A percentile compares a stretch with the other conserved stretches of the same genome.
Evolutionary conservation across 805 yeast genomes (phyloP).

Genomic region (Metschnikowia dekortorum): DNA sequence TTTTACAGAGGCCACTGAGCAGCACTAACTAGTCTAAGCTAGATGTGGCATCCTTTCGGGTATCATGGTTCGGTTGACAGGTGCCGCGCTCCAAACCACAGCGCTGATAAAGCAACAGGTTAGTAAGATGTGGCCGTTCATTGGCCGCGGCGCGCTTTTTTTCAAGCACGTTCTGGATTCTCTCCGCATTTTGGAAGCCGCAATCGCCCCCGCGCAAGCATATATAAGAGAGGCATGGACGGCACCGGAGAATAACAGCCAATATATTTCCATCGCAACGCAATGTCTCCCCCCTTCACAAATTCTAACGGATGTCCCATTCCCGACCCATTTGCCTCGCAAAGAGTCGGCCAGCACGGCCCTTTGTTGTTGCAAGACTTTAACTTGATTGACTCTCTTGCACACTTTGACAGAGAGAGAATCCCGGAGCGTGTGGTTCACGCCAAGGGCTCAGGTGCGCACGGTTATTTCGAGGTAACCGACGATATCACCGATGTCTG

Average conservation of each 20-base stretch:
- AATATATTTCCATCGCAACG: background rate
- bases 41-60: background rate
- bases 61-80: background rate
- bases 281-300: constrained; percentile 58
- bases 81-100: background rate
- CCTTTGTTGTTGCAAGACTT: constrained; percentile 80
- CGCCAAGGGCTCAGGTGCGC: constrained; percentile 92
- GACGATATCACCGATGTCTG: constrained; percentile 41
- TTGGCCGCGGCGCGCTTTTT: constrained; percentile 9
- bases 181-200: constrained; percentile 2
- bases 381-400: constrained; percentile 71
- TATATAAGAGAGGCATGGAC: background rate
- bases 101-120: background rate
- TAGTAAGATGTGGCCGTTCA: constrained; percentile 3
- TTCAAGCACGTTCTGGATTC: constrained; percentile 9
- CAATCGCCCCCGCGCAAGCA: background rate
- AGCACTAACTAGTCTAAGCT: background rate
- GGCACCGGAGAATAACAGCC: background rate
- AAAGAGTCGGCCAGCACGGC: constrained; percentile 70
- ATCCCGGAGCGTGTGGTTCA: constrained; percentile 92
- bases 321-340: constrained; percentile 71
- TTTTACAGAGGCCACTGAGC: rapidly evolving
- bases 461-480: constrained; percentile 80
- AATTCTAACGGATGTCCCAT: constrained; percentile 77
- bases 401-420: constrained; percentile 87